Evolutionary conservation across 202 grass and related monocot genomes (phyloP), one percentile per base, ranked within the genome.

Genomic region (Panicum virgatum): DNA sequence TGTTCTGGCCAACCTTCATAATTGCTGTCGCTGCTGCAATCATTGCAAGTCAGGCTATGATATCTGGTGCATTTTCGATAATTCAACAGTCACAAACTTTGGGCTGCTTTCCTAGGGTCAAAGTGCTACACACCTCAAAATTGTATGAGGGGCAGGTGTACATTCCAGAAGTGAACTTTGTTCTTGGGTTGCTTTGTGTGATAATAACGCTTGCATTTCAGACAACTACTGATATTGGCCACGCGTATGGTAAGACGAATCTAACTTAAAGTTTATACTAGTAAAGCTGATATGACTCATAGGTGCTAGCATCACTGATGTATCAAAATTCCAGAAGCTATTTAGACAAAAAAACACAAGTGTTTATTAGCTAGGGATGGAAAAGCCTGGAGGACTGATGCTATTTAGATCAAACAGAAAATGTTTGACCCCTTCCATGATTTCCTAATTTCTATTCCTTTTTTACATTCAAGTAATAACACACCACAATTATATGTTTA

Each of bases 31-130:
- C 61, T 43, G 88, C 84, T 39, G 80, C 84, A 6, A 80, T 91
- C 16, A 79, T 84, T 34, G 89, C 73, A 71, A 91, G 89, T 36
- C 89, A 91, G 38, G 84, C 88, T 52, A 90, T 90, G 74, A 90
- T 90, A 56, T 69, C 78, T 5, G 88, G 75, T 25, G 5, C 88
- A 45, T 90, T 90, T 44, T 50, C 88, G 15, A 90, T 90, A 60
- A 86, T 86, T 80, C 39, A 37, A 36, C 88, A 90, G 54, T 79
- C 73, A 19, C 88, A 90, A 39, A 68, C 62, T 12, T 48, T 91
- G 39, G 80, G 80, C 7, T 87, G 84, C 69, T 91, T 91, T 46
- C 89, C 89, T 1, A 78, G 84, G 68, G 85, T 91, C 23, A 84
- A 81, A 57, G 64, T 91, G 66, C 37, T 81, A 10, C 80, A 81